These are phyloP conservation scores for Melampsora larici-populina DNA, from an alignment of 1,284 basidiomycete species.

Conservation along the genomic window DNA sequence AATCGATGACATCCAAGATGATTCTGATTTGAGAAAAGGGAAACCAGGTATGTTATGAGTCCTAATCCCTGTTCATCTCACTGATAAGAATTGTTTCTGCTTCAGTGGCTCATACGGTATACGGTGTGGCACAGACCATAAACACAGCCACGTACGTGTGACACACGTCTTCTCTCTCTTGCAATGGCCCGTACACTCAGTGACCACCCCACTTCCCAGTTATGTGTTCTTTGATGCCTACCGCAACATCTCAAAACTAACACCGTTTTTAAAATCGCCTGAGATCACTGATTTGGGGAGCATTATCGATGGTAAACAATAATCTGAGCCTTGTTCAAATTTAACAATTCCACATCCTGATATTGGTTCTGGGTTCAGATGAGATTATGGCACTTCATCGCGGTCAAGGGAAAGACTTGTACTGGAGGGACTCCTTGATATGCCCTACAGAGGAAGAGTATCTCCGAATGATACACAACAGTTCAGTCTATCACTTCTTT, in stretches of 20 bases:
- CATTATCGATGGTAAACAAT: constrained; percentile 30
- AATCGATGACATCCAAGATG: constrained; percentile 97
- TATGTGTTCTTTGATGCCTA: constrained; percentile 37
- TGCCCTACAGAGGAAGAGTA: no score
- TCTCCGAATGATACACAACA: constrained; percentile 91
- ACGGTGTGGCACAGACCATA: constrained; percentile 92
- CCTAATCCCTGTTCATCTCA: background rate
- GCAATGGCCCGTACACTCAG: constrained; percentile 41
- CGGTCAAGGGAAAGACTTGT: constrained; percentile 89
- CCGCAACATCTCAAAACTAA: constrained; percentile 21
- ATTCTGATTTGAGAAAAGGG: constrained; percentile 81
- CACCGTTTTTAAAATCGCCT: background rate
- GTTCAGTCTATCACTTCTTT: constrained; percentile 59
- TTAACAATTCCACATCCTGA: no score
- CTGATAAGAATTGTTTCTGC: constrained; percentile 20
- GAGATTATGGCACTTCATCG: constrained; percentile 87
- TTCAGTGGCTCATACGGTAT: constrained; percentile 85
- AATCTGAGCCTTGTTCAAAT: no score
- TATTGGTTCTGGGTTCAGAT: constrained; percentile 56
- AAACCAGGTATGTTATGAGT: constrained; percentile 63
- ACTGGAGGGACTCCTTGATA: constrained; percentile 88
- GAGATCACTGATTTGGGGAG: constrained; percentile 9
- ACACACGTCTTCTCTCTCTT: constrained; percentile 71
- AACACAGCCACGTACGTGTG: constrained; percentile 73
- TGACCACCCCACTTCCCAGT: constrained; percentile 60